Evolutionary conservation across 23 red algal species (phyloP), one percentile per base, ranked within the genome.

Genomic region (Gracilaria caudata): DNA sequence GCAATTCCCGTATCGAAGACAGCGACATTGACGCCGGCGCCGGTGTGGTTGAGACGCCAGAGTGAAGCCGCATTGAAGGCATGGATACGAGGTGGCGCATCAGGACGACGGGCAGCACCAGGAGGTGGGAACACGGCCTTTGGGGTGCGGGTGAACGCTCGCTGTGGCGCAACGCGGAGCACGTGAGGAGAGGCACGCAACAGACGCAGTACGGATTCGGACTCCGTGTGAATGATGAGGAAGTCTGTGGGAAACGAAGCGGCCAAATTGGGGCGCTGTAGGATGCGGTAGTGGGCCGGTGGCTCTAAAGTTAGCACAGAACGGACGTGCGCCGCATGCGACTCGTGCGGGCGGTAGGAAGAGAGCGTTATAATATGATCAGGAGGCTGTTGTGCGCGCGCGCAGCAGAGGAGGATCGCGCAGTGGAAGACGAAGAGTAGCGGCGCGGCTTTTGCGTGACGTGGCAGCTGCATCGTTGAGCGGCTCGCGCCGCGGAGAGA

Each of bases 1-100:
- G 82, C 58, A 40, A 83, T 64, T 30, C 95, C 95, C 33, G 95
- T 93, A 73, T 98, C 95, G 57, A 98, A 94, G 28, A 98, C 89
- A 28, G 95, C 95, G 25, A 98, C 90, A 24, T 79, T 53, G 23
- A 98, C 92, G 55, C 66, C 72, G 0, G 77, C 73, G 36, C 95
- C 95, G 40, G 49, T 71, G 32, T 82, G 90, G 41, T 81, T 59
- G 59, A 47, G 86, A 51, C 79, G 80, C 89, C 89, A 90, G 41
- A 93, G 75, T 14, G 73, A 59, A 16, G 46, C 83, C 14, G 86
- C 83, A 54, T 77, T 77, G 60, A 94, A 94, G 44, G 80, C 75
- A 55, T 90, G 73, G 24, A 86, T 56, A 33, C 60, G 66, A 55
- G 85, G 80, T 23, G 46, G 74, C 10, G 11, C 85, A 68, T 26